Percentiles rank a stretch among this genome's conserved stretches.
phyloP scores from a whole-genome alignment of 495 filamentous ascomycete genomes.

The Penicillium alfredii region DNA sequence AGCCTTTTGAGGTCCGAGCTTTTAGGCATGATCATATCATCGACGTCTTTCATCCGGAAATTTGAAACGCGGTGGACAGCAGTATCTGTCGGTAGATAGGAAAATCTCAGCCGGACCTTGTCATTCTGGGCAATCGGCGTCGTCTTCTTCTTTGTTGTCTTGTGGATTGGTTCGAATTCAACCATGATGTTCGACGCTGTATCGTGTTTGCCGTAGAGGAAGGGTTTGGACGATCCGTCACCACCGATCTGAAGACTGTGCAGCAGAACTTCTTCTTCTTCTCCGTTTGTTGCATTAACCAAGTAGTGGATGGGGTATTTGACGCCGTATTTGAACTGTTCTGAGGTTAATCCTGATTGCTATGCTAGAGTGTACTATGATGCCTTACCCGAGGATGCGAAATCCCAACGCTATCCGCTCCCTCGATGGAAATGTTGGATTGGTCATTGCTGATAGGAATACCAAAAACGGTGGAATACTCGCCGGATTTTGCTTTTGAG shows the following conservation, averaged over 20 bases:
- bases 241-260: slow-evolving; percentile 1
- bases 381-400: no score
- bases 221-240: background rate
- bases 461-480: background rate
- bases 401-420: background rate
- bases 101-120: no score
- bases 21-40: background rate
- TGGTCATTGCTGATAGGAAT: slow-evolving; percentile 1
- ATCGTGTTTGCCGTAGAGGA: background rate
- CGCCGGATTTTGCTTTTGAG: no score
- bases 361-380: background rate
- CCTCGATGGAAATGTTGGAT: background rate
- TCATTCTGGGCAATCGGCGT: no score
- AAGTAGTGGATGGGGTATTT: slow-evolving; percentile 1
- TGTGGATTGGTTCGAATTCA: no score
- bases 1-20: no score
- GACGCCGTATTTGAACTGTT: slow-evolving; percentile 1
- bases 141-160: no score
- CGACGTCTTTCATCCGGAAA: background rate
- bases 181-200: background rate
- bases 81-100: background rate
- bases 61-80: background rate
- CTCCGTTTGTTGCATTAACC: background rate
- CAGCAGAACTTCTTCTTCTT: slow-evolving; percentile 1
- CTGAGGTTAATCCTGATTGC: slow-evolving; percentile 1